These are phyloP conservation scores for Chlamydomonas reinhardtii DNA, from an alignment of 163 green algal species.

Conservation along the genomic window DNA sequence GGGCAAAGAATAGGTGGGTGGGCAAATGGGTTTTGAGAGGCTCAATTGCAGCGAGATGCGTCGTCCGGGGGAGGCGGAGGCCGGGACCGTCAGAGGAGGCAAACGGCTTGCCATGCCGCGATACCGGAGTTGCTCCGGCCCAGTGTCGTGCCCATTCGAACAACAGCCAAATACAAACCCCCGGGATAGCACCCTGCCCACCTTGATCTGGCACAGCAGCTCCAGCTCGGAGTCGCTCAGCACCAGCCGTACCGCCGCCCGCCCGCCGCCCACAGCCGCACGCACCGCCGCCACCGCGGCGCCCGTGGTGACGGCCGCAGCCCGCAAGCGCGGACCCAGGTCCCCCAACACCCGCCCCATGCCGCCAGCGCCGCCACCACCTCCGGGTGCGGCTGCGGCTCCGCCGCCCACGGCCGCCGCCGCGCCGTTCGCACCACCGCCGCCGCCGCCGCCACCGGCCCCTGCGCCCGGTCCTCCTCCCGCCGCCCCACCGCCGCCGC, in stretches of 20 bases:
- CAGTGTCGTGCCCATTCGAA: too few relatives aligned
- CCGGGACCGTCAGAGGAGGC: too few relatives aligned
- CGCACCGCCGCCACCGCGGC: background rate
- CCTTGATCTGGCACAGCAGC: slow-evolving; percentile 20
- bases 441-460: background rate
- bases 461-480: background rate
- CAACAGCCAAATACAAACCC: too few relatives aligned
- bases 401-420: background rate
- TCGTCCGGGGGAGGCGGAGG: too few relatives aligned
- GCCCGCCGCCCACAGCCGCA: background rate
- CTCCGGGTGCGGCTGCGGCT: too few relatives aligned
- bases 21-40: too few relatives aligned
- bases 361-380: background rate
- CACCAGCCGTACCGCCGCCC: slow-evolving; percentile 1
- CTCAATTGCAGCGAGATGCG: too few relatives aligned
- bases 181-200: background rate
- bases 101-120: too few relatives aligned
- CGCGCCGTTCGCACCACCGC: background rate
- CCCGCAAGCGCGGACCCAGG: background rate
- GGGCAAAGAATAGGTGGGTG: too few relatives aligned
- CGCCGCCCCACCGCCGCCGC: too few relatives aligned
- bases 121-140: too few relatives aligned
- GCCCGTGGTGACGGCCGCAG: background rate
- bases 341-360: background rate
- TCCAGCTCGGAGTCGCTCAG: slow-evolving; percentile 3